These are phyloP conservation scores for Hyaloscypha hepaticicola DNA, from an alignment of 495 filamentous ascomycete genomes.

Conservation along the genomic window DNA sequence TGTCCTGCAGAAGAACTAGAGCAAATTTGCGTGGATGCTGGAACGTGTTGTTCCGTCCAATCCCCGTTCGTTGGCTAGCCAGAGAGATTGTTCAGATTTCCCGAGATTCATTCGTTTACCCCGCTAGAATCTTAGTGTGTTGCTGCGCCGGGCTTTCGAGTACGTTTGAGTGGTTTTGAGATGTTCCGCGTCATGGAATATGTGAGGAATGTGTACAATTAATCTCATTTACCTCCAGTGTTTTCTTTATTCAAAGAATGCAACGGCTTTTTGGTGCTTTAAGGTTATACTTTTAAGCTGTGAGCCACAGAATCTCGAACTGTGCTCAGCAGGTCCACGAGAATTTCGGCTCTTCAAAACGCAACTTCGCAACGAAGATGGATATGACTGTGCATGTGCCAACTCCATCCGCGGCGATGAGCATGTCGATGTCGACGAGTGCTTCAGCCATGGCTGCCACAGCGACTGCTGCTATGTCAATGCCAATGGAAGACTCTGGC, in stretches of 20 bases:
- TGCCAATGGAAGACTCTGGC: slow-evolving; percentile 2
- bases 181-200: background rate
- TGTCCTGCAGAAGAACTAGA: background rate
- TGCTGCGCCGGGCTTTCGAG: slow-evolving; percentile 3
- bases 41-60: background rate
- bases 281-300: no score
- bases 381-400: slow-evolving; percentile 1
- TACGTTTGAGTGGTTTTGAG: slow-evolving; percentile 12
- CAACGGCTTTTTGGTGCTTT: no score
- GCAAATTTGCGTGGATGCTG: background rate
- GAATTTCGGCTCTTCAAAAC: background rate
- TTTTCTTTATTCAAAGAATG: background rate
- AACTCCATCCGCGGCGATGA: background rate
- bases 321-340: background rate
- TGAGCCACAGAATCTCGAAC: no score
- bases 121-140: background rate
- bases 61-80: background rate
- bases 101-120: background rate
- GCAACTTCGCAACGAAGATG: background rate
- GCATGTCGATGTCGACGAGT: background rate
- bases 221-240: background rate
- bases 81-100: background rate
- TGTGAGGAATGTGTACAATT: background rate
- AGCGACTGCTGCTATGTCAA: background rate
- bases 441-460: background rate